Base-by-base conservation (phyloP, 345 rosid genomes). In the Salix udensis region DNA sequence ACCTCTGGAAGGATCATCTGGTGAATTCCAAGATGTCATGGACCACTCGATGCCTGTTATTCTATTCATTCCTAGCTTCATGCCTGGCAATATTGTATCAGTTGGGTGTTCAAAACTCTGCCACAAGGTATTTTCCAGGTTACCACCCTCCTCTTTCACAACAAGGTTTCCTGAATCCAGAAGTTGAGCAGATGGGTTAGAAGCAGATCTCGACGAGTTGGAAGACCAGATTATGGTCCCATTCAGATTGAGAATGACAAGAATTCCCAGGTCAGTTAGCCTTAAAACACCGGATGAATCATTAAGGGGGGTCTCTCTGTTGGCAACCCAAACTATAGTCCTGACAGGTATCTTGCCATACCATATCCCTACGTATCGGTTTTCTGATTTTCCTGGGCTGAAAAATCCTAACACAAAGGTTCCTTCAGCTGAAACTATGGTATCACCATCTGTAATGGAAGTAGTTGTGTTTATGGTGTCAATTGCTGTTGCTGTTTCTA, bases 1-100 rank as follows among this genome's bases (percentile, higher is more conserved):
- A 50, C 78, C 78, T 21, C 21, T 16, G 16, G 78, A 68, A 42
- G 77, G 77, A 66, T 74, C 71, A 21, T 65, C 65, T 2, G 64
- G n/a, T 9, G 58, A 44, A 48, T 21, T 50, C 77, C 77, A 74
- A 15, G 77, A 48, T 19, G 77, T 24, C 23, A 65, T 28, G 42
- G 37, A 31, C 24, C 48, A 26, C 14, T 65, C 61, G 23, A 74
- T 37, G 36, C 77, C 77, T 7, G 71, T 74, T n/a, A 23, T 9
- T 42, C 19, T 42, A 42, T 15, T 7, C 4, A 23, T 7, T 53
- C 61, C 24, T 53, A 53, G 11, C 61, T 53, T 53, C 60, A 53
- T 53, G 2, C 9, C 60, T 19, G 73, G 60, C 19, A 70, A 36
- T 7, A 70, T 18, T 46, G 73, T 70, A 70, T 70, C 61, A 48